Evolutionary conservation across 2,329 filamentous ascomycete species (phyloP).

Genomic region (Tothia fuscella): DNA sequence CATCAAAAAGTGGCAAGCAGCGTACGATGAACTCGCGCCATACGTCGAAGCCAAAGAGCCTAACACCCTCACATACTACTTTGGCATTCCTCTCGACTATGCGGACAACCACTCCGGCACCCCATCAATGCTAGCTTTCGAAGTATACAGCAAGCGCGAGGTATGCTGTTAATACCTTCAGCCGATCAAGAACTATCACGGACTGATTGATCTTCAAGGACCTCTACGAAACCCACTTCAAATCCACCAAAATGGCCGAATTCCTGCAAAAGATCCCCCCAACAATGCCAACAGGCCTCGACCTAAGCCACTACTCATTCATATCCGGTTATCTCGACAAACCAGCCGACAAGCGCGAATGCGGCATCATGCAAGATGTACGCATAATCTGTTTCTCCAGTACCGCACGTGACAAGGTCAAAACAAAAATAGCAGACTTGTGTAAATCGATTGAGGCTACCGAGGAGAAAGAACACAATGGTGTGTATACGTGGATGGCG

Average conservation of each 20-base stretch:
- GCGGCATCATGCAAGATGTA: slow-evolving; percentile 22
- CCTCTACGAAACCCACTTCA: slow-evolving; percentile 23
- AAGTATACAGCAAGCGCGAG: slow-evolving; percentile 21
- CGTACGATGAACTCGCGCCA: slow-evolving; percentile 27
- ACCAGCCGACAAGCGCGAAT: slow-evolving; percentile 14
- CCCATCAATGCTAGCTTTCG: slow-evolving; percentile 26
- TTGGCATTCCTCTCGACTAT: slow-evolving; percentile 29
- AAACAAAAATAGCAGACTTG: slow-evolving; percentile 12
- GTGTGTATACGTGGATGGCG: slow-evolving; percentile 19
- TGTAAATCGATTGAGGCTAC: slow-evolving; percentile 12
- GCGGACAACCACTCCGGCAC: slow-evolving; percentile 20
- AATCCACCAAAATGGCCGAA: slow-evolving; percentile 19
- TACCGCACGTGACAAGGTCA: slow-evolving; percentile 11
- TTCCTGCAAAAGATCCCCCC: slow-evolving; percentile 20
- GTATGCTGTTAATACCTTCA: slow-evolving; percentile 8
- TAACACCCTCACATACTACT: slow-evolving; percentile 31
- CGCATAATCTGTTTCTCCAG: slow-evolving; percentile 15
- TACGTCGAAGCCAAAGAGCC: slow-evolving; percentile 23
- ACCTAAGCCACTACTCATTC: slow-evolving; percentile 22
- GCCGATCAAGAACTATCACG: not conserved
- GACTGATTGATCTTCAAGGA: slow-evolving; percentile 16
- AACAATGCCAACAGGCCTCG: slow-evolving; percentile 23
- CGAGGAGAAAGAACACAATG: slow-evolving; percentile 8
- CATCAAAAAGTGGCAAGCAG: slow-evolving; percentile 27
- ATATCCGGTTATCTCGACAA: slow-evolving; percentile 22